phyloP scores from a whole-genome alignment of 2,329 filamentous ascomycete genomes.

The Alternaria consortialis region DNA sequence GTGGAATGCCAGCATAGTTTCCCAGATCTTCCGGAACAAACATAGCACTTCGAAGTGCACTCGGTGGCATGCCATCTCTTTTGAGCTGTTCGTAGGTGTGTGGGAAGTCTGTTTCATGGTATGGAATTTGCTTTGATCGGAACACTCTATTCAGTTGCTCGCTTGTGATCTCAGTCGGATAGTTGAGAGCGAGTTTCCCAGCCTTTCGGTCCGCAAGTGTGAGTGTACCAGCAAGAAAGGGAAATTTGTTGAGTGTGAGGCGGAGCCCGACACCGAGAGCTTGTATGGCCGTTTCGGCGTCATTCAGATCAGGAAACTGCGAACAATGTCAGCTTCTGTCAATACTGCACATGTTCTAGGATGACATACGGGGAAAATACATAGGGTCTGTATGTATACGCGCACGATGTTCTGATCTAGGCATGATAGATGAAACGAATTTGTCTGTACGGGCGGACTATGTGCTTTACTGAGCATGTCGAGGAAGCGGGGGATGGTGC shows the following conservation, averaged over 20 bases:
- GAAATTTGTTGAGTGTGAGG: conserved; percentile 36
- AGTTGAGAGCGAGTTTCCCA: conserved; percentile 40
- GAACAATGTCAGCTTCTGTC: conserved; percentile 1
- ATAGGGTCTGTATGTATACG: conserved; percentile 43
- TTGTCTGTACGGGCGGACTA: conserved; percentile 26
- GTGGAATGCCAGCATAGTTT: conserved; percentile 37
- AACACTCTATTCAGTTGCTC: conserved; percentile 30
- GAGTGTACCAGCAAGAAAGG: conserved; percentile 45
- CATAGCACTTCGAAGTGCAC: conserved; percentile 38
- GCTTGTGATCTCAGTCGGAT: conserved; percentile 33
- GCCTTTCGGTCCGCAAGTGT: conserved; percentile 33
- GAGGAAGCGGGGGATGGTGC: conserved; percentile 23
- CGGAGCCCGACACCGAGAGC: conserved; percentile 36
- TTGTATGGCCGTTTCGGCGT: conserved; percentile 37
- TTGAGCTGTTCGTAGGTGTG: conserved; percentile 43
- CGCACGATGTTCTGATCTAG: conserved; percentile 46
- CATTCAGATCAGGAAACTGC: conserved; percentile 40
- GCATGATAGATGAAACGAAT: conserved; percentile 40
- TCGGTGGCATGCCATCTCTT: conserved; percentile 43
- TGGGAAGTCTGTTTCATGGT: conserved; percentile 28
- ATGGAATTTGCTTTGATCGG: conserved; percentile 29
- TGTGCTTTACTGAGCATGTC: conserved; percentile 41
- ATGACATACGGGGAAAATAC: conserved; percentile 40
- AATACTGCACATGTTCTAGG: background rate
- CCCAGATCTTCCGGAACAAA: conserved; percentile 44